A percentile compares a stretch with the other conserved stretches of the same genome.
Conservation (phyloP, 2,329 filamentous ascomycete genomes). For the Neurospora sp. region DNA sequence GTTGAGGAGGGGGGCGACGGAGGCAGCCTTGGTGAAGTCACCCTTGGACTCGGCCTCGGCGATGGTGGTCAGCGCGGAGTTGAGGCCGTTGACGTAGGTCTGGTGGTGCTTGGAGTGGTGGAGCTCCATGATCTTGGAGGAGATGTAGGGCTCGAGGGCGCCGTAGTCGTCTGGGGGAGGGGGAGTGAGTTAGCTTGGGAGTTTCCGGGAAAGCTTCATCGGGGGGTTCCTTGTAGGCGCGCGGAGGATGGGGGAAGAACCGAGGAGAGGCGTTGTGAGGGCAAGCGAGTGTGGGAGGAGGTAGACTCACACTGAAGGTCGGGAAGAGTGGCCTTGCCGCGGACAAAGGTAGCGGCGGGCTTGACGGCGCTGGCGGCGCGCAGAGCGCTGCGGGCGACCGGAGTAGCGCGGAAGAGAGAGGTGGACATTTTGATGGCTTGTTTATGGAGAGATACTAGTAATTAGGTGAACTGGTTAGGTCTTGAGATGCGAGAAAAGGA, state of each 20-base stretch:
- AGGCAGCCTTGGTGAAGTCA: slow-evolving; percentile 40
- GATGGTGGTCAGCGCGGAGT: slow-evolving; percentile 53
- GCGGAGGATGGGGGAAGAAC: neutral
- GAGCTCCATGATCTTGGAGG: slow-evolving; percentile 69
- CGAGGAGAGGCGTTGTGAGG: neutral
- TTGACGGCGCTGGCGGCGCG: slow-evolving; percentile 53
- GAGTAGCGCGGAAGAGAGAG: slow-evolving; percentile 61
- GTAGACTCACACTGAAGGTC: slow-evolving; percentile 56
- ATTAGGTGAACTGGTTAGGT: neutral
- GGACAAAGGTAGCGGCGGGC: slow-evolving; percentile 59
- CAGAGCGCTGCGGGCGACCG: slow-evolving; percentile 59
- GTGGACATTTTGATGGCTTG: slow-evolving; percentile 52
- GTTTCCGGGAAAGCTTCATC: neutral
- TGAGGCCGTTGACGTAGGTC: slow-evolving; percentile 67
- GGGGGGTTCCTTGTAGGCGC: neutral
- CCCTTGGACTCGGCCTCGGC: slow-evolving; percentile 53
- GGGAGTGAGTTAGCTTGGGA: neutral
- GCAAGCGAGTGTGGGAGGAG: neutral
- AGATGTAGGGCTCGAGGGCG: slow-evolving; percentile 79
- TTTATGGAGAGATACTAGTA: slow-evolving; percentile 10
- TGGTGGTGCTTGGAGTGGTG: slow-evolving; percentile 74
- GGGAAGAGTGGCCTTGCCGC: slow-evolving; percentile 86
- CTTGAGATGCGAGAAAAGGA: neutral
- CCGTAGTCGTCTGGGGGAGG: slow-evolving; percentile 73
- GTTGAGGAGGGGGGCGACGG: slow-evolving; percentile 49